phyloP scores from a whole-genome alignment of 2,329 filamentous ascomycete genomes.

The Chaetomium globosum region DNA sequence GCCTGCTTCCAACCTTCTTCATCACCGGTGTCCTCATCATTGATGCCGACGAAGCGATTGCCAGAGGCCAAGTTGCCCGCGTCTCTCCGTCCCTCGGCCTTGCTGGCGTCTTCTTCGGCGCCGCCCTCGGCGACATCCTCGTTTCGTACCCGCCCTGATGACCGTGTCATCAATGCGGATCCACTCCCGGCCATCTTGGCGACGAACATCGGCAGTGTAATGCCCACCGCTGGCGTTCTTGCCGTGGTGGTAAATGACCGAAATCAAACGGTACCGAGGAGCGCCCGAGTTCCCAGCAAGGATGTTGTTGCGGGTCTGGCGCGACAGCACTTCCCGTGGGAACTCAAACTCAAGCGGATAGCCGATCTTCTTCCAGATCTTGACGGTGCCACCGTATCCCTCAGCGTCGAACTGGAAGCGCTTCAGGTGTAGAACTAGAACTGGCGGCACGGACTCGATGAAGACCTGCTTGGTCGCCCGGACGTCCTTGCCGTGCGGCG shows the following conservation, averaged over 20 bases:
- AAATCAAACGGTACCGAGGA: conserved; percentile 82
- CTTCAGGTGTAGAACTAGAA: conserved; percentile 93
- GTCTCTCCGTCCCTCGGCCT: conserved; percentile 68
- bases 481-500: conserved; percentile 73
- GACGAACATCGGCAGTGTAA: conserved; percentile 95
- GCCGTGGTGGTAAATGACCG: conserved; percentile 95
- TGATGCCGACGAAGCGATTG: conserved; percentile 75
- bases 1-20: conserved; percentile 86
- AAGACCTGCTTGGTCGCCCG: conserved; percentile 91
- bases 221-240: conserved; percentile 95
- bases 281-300: conserved; percentile 66
- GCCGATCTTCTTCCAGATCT: conserved; percentile 97
- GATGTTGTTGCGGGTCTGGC: conserved; percentile 68
- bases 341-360: conserved; percentile 95
- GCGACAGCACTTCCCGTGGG: conserved; percentile 83
- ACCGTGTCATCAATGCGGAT: conserved; percentile 92
- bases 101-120: conserved; percentile 70
- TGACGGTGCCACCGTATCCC: conserved; percentile 74
- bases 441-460: conserved; percentile 86
- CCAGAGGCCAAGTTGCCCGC: conserved; percentile 47
- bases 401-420: conserved; percentile 93
- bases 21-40: conserved; percentile 67
- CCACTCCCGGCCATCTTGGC: conserved; percentile 95
- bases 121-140: conserved; percentile 89
- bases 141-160: conserved; percentile 76